phyloP scores from a whole-genome alignment of 176 grass and related monocot genomes.

The Avena eriantha region DNA sequence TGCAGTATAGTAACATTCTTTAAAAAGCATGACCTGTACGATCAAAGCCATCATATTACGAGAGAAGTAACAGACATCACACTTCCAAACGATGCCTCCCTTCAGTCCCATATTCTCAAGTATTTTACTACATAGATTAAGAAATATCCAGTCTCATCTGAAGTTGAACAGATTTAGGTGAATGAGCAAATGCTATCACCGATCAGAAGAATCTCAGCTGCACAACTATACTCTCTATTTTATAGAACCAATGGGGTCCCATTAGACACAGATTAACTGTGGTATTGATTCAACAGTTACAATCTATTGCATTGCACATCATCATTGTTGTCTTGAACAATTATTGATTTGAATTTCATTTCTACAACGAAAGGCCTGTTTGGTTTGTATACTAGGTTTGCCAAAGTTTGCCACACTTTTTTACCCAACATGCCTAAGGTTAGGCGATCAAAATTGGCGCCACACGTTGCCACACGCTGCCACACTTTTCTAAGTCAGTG shows the following conservation, averaged over 20 bases:
- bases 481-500: too few relatives aligned
- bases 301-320: not conserved
- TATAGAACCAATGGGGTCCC: not conserved
- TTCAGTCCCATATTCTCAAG: not conserved
- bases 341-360: not conserved
- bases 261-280: not conserved
- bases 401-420: too few relatives aligned
- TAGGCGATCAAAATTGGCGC: too few relatives aligned
- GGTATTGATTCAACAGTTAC: not conserved
- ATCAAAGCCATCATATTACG: not conserved
- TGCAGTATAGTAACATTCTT: not conserved
- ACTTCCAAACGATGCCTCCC: not conserved
- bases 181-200: not conserved
- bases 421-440: too few relatives aligned
- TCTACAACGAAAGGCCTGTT: not conserved
- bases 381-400: too few relatives aligned
- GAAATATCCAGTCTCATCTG: not conserved
- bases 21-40: not conserved
- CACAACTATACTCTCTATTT: not conserved
- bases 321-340: not conserved
- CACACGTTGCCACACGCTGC: too few relatives aligned
- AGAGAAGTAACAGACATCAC: not conserved
- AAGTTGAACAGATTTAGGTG: slow-evolving; percentile 3
- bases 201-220: slow-evolving; percentile 9
- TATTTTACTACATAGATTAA: not conserved